Base-by-base conservation (phyloP, 1,284 basidiomycete genomes). In the Leccinum glutinopallens region DNA sequence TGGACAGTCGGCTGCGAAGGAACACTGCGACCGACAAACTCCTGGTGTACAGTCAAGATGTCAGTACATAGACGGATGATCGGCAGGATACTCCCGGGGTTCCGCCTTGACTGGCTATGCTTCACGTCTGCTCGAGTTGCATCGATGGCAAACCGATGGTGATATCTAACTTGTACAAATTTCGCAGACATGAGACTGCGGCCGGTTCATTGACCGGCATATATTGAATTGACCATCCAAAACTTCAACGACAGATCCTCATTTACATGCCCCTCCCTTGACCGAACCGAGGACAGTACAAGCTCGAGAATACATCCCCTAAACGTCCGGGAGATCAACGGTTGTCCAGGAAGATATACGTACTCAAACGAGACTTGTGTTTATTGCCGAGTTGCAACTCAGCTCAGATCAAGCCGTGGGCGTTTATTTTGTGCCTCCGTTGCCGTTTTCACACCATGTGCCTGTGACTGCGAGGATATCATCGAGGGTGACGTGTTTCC, bases 401-500 rank as follows among this genome's bases (percentile, higher is more conserved):
- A 77, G 58, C 75, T 77, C 35, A 76, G 64, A 63, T 75, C 76
- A 64, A 75, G 65, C 15, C 69, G 74, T 10, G 63, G 46, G 19
- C 57, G 51, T 64, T 65, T 73, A 53, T 54, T 66, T 57, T 66
- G 66, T 25, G 35, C 46, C 29, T 76, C 72, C 51, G 41, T 15
- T 3, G 49, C 17, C 10, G 39, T 46, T 51, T 68, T 75, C 61
- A n/a, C 22, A 59, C 54, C 64, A 63, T 68, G 72, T 59, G 60
- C 58, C 58, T 67, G 68, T 17, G 53, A 54, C 9, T 22, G 49
- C 15, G 74, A 71, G 33, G 72, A 73, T 29, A 70, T 71, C 65
- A 74, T 77, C 29, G 77, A 75, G 39, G 87, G 85, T 29, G 87
- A 83, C 62, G 77, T 77, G 41, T 81, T 83, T 32, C 86, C 86